Percentiles rank a stretch among this genome's conserved stretches.
phyloP scores from a whole-genome alignment of 73 alveolate genomes.

The Uronychia setigera region DNA sequence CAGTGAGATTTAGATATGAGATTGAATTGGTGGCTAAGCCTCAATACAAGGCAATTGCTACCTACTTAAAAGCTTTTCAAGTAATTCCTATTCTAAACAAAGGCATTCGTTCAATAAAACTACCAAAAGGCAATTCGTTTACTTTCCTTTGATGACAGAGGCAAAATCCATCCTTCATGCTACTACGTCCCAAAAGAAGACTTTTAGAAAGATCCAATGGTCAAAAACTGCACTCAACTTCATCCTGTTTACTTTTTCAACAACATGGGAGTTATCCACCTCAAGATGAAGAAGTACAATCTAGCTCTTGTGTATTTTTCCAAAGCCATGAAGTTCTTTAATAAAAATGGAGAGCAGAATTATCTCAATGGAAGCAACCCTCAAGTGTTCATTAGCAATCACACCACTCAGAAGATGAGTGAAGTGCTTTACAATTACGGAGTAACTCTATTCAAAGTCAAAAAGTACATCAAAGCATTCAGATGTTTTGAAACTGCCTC shows the following conservation, averaged over 20 bases:
- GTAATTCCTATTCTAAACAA: background rate
- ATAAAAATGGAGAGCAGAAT: slow-evolving; percentile 37
- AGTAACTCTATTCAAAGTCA: slow-evolving; percentile 35
- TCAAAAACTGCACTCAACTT: slow-evolving; percentile 31
- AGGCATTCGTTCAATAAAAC: slow-evolving; percentile 9
- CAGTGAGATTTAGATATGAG: background rate
- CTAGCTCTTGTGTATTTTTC: slow-evolving; percentile 54
- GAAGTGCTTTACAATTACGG: slow-evolving; percentile 60
- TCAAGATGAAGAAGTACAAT: slow-evolving; percentile 38
- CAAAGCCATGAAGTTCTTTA: slow-evolving; percentile 56
- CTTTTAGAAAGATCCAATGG: slow-evolving; percentile 27
- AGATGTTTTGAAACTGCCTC: slow-evolving; percentile 56
- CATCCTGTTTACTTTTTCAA: slow-evolving; percentile 59
- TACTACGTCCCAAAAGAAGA: background rate
- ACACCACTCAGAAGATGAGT: slow-evolving; percentile 32
- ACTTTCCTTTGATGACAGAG: slow-evolving; percentile 28
- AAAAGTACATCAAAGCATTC: slow-evolving; percentile 36
- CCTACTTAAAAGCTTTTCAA: slow-evolving; percentile 27
- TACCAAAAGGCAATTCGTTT: slow-evolving; percentile 14
- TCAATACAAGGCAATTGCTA: slow-evolving; percentile 30
- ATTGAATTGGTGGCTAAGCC: slow-evolving; percentile 17
- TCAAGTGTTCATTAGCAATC: slow-evolving; percentile 29
- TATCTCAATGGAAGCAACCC: slow-evolving; percentile 42
- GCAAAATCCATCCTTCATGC: slow-evolving; percentile 44
- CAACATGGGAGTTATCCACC: slow-evolving; percentile 50